Base-by-base conservation (phyloP, 345 rosid genomes). In the Murraya paniculata region DNA sequence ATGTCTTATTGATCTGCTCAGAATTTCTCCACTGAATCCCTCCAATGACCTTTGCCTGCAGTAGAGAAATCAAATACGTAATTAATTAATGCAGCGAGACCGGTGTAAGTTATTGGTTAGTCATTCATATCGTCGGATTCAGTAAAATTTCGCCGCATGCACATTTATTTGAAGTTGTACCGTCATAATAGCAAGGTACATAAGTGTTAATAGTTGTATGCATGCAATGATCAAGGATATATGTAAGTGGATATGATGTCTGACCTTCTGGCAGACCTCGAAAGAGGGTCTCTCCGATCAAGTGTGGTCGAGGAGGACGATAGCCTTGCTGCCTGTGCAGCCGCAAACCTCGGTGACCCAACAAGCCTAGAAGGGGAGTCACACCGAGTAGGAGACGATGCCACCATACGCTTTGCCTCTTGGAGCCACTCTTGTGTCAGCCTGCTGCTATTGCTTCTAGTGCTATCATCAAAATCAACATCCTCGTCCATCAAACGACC, bases 241-340 rank as follows among this genome's bases (percentile, higher is more conserved):
- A 33, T 33, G 4, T 33, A 33, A 33, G 35, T 33, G 35, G 35
- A 33, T 45, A 45, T 13, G 50, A 21, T 55, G 9, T 0, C 16
- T 9, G 86, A 88, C 94, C 91, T 91, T 87, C 95, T 73, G 25
- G 95, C 93, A 31, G 91, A 89, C 84, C 95, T 79, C 38, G 91
- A 91, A 59, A 88, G 89, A 58, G 89, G 90, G 69, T 89, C 90
- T 28, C 91, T 84, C 21, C 86, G 77, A 53, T 89, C 94, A 38
- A 89, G 31, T 2, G 18, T 45, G 18, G 50, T 45, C 50, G 88
- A 79, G 2, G 90, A 82, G 0, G 56, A 0, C 0, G 89, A 86
- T 53, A 77, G 76, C 84, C 87, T 81, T 3, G 79, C 86, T 25
- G 50, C 50, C 50, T 82, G 80, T 28, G 76, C 81, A 0, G 86